These are phyloP conservation scores for Phytopythium aichiense DNA, from an alignment of 352 stramenopile genomes.

Conservation along the genomic window DNA sequence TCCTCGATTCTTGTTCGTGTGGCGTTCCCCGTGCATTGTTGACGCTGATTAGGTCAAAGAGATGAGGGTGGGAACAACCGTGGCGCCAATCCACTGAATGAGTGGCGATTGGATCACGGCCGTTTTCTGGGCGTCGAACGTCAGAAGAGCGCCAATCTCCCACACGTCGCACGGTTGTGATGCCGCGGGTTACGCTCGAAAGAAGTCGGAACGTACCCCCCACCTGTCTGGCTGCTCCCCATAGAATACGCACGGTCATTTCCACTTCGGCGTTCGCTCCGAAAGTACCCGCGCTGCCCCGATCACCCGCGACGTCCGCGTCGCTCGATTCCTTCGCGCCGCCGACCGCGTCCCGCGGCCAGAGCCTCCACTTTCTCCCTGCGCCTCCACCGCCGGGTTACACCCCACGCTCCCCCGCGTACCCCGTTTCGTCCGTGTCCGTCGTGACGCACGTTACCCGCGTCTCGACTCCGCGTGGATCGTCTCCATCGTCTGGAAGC, in stretches of 20 bases:
- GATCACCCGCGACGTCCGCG: too few species aligned
- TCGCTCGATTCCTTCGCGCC: background rate
- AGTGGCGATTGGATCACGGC: background rate
- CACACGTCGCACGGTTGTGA: background rate
- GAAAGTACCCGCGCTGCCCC: conserved; percentile 28
- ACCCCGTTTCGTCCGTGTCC: background rate
- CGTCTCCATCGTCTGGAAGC: background rate
- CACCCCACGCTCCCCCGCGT: too few species aligned
- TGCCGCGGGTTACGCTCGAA: background rate
- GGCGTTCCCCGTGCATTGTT: background rate
- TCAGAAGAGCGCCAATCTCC: background rate
- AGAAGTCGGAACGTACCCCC: conserved; percentile 4
- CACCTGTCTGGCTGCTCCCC: too few species aligned
- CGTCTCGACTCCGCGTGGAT: background rate
- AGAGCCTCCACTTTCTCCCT: too few species aligned
- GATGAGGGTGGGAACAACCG: conserved; percentile 9
- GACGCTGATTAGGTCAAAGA: background rate
- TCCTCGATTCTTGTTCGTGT: conserved; percentile 1
- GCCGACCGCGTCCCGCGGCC: too few species aligned
- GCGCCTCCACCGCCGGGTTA: too few species aligned
- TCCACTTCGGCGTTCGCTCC: conserved; percentile 29
- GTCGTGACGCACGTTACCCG: background rate
- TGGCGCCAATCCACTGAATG: background rate
- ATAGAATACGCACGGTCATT: conserved; percentile 10
- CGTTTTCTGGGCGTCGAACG: background rate